Base-by-base conservation (phyloP, 1,284 basidiomycete species). In the Sphaerobolus stellatus region DNA sequence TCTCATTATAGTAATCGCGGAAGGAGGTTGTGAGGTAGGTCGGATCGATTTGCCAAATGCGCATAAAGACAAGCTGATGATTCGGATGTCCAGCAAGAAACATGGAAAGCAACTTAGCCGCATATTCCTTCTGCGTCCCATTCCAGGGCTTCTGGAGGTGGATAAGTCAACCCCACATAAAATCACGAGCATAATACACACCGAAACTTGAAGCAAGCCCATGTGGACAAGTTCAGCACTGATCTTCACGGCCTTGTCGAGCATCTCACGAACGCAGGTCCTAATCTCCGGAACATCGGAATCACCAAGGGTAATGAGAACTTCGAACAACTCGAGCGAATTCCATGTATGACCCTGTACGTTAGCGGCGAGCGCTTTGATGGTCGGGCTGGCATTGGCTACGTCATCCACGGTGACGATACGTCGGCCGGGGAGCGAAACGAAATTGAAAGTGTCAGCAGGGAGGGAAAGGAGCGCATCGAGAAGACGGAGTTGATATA, bases 301-400 rank as follows among this genome's bases (percentile, higher is more conserved):
- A 56, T 86, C 85, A 2, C 86, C 84, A 49, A 89, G 75, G 48
- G 84, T 79, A 7, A 94, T 86, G 2, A 96, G 75, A n/a, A 95
- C 88, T 68, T 94, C 87, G 59, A 97, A 91, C 31, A 98, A 75
- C 61, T 97, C 94, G 16, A 95, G 75, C 9, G 92, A 92, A 69
- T 98, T 98, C 94, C 95, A 98, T 0, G 92, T 87, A 61, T 92
- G 90, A 2, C 84, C 85, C 66, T 96, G 92, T 20, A 96, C 90
- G 61, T 92, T 87, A 41, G 89, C 83, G 16, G 93, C 86, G 52
- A 92, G 75, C 13, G 86, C 81, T 67, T 92, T 89, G 75, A 94
- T 92, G 18, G 91, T 91, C n/a, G 90, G 88, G 62, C 88, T 89
- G 28, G 91, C 82, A 56, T 82, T 78, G 2, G 90, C 81, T 28